Evolutionary conservation across 2,329 filamentous ascomycete species (phyloP).

Genomic region (Fusarium luffae): DNA sequence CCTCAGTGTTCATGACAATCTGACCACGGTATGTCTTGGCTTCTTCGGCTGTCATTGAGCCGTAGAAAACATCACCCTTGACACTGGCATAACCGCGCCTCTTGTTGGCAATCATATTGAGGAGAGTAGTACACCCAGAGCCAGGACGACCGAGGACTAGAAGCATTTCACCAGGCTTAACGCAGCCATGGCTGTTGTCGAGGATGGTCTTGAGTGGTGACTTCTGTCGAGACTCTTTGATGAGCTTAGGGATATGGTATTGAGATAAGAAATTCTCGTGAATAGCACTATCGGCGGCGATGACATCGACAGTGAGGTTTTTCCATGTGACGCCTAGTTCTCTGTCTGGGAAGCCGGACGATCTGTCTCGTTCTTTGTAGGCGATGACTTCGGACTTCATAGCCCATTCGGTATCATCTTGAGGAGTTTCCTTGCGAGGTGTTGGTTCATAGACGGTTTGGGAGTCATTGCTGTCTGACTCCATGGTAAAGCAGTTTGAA

Average conservation of each 20-base stretch:
- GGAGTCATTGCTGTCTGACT: constrained; percentile 43
- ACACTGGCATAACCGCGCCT: constrained; percentile 68
- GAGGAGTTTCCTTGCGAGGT: constrained; percentile 9
- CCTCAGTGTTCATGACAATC: constrained; percentile 77
- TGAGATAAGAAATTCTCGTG: constrained; percentile 73
- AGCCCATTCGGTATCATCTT: constrained; percentile 54
- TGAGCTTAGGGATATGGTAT: constrained; percentile 64
- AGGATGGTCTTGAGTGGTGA: constrained; percentile 73
- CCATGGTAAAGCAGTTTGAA: constrained; percentile 37
- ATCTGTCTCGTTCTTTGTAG: constrained; percentile 55
- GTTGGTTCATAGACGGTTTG: constrained; percentile 41
- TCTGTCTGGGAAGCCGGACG: constrained; percentile 59
- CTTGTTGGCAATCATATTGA: constrained; percentile 76
- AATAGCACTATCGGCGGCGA: constrained; percentile 69
- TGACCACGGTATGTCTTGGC: constrained; percentile 64
- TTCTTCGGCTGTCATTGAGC: constrained; percentile 60
- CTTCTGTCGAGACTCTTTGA: constrained; percentile 64
- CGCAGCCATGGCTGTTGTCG: constrained; percentile 72
- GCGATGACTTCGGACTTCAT: constrained; percentile 61
- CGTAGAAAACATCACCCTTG: constrained; percentile 68
- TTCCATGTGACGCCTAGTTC: constrained; percentile 73
- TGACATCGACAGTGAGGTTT: constrained; percentile 70
- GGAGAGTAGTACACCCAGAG: constrained; percentile 75
- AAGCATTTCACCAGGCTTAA: constrained; percentile 79
- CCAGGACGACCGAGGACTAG: constrained; percentile 76